Base-by-base conservation (phyloP, 306 rosid species). In the Quercus berberidifolia region DNA sequence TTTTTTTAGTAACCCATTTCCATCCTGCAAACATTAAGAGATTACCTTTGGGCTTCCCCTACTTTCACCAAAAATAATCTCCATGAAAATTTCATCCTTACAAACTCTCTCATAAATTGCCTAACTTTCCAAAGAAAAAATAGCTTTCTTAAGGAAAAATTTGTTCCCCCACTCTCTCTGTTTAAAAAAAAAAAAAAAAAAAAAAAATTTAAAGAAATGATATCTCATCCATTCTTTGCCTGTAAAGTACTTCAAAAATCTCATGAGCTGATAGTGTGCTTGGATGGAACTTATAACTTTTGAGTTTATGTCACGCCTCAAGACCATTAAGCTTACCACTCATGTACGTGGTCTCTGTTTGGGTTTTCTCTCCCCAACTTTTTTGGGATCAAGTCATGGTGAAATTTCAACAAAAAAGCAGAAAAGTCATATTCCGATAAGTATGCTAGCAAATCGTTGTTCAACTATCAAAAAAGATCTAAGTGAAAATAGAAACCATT, bases 291-390 rank as follows among this genome's bases (percentile, higher is more conserved):
- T 7, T 7, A 38, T 38, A 38, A 38, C 46, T 38, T 38, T 38
- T 38, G 9, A 38, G 0, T 38, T 38, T 38, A 38, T 38, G 2
- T 7, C 43, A 38, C 10, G 43, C 43, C 0, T 9, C 2, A 38
- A 38, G 0, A 0, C 43, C 10, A 38, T 38, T 38, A 38, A 38
- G 43, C 43, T 38, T 2, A 38, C 10, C 43, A 6, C 43, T 38
- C 10, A 38, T 1, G 0, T 1, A 6, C 0, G 10, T 38, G 43
- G 43, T 38, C 10, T 3, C 43, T 7, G 1, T 38, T 41, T 0
- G 1, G 11, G 3, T 8, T 65, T 68, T 79, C 88, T 62, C 51
- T 71, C 51, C 78, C 94, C 91, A 81, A 80, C 69, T 75, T 86
- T 86, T 79, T 85, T 73, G 92, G 91, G 71, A 83, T 75, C 20